phyloP scores from a whole-genome alignment of 306 rosid genomes.

The Hippophae rhamnoides region DNA sequence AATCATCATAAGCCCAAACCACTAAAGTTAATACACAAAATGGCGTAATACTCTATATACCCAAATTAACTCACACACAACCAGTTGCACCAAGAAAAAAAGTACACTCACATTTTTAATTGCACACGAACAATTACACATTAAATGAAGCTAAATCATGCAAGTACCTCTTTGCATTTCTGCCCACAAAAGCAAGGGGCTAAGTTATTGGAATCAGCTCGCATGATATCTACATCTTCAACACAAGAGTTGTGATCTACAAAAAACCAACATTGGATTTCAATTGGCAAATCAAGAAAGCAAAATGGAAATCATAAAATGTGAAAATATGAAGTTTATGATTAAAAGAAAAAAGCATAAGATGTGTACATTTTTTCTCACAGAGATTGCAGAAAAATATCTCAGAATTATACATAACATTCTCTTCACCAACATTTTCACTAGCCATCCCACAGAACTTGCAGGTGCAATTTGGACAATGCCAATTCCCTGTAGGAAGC shows the following conservation, averaged over 20 bases:
- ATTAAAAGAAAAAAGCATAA: background rate
- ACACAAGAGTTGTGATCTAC: slow-evolving; percentile 64
- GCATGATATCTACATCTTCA: slow-evolving; percentile 35
- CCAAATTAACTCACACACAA: background rate
- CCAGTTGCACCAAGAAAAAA: background rate
- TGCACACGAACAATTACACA: background rate
- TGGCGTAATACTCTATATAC: background rate
- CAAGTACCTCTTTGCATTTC: slow-evolving; percentile 80
- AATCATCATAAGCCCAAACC: background rate
- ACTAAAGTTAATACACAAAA: background rate
- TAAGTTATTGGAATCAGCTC: slow-evolving; percentile 21
- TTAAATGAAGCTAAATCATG: background rate
- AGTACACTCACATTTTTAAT: background rate
- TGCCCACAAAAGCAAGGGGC: slow-evolving; percentile 55
- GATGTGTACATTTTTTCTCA: slow-evolving; percentile 68
- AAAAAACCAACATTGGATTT: slow-evolving; percentile 19
- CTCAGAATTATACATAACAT: slow-evolving; percentile 24
- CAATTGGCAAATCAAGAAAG: slow-evolving; percentile 16
- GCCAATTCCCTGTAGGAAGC: slow-evolving; percentile 95
- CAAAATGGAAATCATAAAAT: slow-evolving; percentile 1
- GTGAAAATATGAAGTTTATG: background rate
- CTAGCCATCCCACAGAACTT: slow-evolving; percentile 62
- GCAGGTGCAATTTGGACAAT: slow-evolving; percentile 88
- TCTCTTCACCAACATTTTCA: slow-evolving; percentile 30
- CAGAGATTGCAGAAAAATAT: slow-evolving; percentile 54